phyloP scores from a whole-genome alignment of 108 stramenopile genomes.

The Poteriospumella lacustris region DNA sequence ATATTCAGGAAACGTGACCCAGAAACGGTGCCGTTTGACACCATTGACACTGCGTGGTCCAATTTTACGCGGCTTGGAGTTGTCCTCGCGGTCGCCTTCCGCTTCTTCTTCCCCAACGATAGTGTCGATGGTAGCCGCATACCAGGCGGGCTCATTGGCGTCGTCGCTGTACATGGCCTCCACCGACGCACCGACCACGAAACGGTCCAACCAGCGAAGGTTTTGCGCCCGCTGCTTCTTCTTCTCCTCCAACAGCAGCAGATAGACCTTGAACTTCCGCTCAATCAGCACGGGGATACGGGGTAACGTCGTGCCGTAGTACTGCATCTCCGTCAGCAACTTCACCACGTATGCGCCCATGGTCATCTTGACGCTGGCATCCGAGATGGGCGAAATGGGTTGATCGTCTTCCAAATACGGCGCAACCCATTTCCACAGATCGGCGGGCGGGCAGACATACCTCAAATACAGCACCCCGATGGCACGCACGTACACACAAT shows the following conservation, averaged over 20 bases:
- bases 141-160: constrained; percentile 89
- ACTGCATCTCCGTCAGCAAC: constrained; percentile 72
- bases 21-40: too few relatives aligned
- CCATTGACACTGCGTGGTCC: too few relatives aligned
- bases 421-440: constrained; percentile 73
- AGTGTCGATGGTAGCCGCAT: constrained; percentile 80
- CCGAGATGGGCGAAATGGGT: constrained; percentile 29
- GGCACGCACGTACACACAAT: constrained; percentile 84
- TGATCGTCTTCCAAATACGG: constrained; percentile 84
- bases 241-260: constrained; percentile 76
- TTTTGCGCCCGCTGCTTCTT: constrained; percentile 54
- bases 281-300: constrained; percentile 81
- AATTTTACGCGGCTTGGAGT: constrained; percentile 59
- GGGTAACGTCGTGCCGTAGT: constrained; percentile 82
- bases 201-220: constrained; percentile 47
- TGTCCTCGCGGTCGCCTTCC: too few relatives aligned
- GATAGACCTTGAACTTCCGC: constrained; percentile 79
- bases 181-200: constrained; percentile 64
- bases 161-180: constrained; percentile 88
- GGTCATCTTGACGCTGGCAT: constrained; percentile 21
- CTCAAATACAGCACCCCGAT: constrained; percentile 89
- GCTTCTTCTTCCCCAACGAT: constrained; percentile 52
- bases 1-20: constrained; percentile 89
- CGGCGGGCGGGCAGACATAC: constrained; percentile 74
- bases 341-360: constrained; percentile 21